Evolutionary conservation across 345 rosid genomes (phyloP).

Genomic region (Erucastrum elatum): DNA sequence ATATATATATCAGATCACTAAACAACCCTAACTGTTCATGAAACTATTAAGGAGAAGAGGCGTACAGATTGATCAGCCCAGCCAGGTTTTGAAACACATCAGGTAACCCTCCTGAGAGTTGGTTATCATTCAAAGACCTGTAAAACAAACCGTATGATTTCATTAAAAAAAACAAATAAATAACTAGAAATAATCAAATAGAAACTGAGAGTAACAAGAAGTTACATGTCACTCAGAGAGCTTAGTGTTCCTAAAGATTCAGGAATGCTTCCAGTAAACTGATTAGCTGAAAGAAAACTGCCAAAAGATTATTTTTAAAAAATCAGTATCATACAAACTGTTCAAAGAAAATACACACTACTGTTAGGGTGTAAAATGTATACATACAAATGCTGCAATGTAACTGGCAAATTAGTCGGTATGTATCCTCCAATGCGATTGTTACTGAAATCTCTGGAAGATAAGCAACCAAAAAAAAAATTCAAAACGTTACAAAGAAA

Average conservation of each 20-base stretch:
- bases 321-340: slow-evolving; percentile 33
- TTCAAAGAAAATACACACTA: not conserved
- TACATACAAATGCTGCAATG: slow-evolving; percentile 57
- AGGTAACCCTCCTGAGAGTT: slow-evolving; percentile 83
- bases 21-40: not conserved
- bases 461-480: not conserved
- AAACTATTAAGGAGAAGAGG: not conserved
- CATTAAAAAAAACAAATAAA: not conserved
- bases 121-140: slow-evolving; percentile 89
- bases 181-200: not conserved
- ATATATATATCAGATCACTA: slow-evolving; percentile 24
- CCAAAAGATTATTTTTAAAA: too few relatives aligned
- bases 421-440: slow-evolving; percentile 89
- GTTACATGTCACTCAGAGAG: slow-evolving; percentile 69
- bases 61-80: slow-evolving; percentile 87
- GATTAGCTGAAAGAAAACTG: slow-evolving; percentile 96
- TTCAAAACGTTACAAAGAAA: slow-evolving; percentile 1
- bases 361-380: slow-evolving; percentile 8
- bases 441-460: slow-evolving; percentile 83
- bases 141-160: slow-evolving; percentile 11
- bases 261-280: slow-evolving; percentile 91
- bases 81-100: slow-evolving; percentile 70
- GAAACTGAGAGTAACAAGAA: not conserved
- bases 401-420: slow-evolving; percentile 74
- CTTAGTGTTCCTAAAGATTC: slow-evolving; percentile 68